Evolutionary conservation across 2,329 filamentous ascomycete genomes (phyloP).

Genomic region (Penicillium sclerotiorum): DNA sequence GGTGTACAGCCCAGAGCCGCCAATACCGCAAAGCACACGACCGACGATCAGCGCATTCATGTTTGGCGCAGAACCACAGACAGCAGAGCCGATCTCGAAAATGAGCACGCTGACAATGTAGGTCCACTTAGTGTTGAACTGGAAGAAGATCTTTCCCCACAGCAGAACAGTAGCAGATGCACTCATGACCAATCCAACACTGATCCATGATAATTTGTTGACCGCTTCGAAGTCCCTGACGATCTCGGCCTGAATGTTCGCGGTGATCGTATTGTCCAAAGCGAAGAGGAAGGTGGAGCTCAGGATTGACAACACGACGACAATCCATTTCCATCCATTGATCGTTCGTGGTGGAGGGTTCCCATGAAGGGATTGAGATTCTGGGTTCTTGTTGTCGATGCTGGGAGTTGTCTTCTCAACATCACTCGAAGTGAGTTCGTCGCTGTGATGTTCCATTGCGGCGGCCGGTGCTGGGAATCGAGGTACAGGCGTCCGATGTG

Average conservation of each 20-base stretch:
- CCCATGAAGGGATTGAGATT: no score
- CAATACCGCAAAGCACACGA: neutral
- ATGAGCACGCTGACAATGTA: neutral
- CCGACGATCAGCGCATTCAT: slow-evolving; percentile 1
- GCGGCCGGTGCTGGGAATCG: no score
- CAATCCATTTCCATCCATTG: no score
- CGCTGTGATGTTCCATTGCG: no score
- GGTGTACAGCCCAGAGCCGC: neutral
- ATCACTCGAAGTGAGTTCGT: no score
- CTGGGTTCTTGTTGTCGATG: no score
- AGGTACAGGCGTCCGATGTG: no score
- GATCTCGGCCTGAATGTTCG: slow-evolving; percentile 51
- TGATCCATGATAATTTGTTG: slow-evolving; percentile 48
- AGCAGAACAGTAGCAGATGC: slow-evolving; percentile 44
- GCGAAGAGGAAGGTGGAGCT: slow-evolving; percentile 43
- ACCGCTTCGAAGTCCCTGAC: slow-evolving; percentile 42
- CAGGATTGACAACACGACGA: slow-evolving; percentile 30
- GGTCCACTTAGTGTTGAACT: neutral
- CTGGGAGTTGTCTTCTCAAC: no score
- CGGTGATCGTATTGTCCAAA: slow-evolving; percentile 53
- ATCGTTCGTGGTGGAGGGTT: no score
- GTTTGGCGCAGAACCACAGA: neutral
- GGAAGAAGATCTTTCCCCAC: no score
- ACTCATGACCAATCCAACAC: slow-evolving; percentile 47
- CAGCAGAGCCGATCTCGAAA: slow-evolving; percentile 3